Evolutionary conservation across 257 asterid species (phyloP).

Genomic region (Anisodus acutangulus): DNA sequence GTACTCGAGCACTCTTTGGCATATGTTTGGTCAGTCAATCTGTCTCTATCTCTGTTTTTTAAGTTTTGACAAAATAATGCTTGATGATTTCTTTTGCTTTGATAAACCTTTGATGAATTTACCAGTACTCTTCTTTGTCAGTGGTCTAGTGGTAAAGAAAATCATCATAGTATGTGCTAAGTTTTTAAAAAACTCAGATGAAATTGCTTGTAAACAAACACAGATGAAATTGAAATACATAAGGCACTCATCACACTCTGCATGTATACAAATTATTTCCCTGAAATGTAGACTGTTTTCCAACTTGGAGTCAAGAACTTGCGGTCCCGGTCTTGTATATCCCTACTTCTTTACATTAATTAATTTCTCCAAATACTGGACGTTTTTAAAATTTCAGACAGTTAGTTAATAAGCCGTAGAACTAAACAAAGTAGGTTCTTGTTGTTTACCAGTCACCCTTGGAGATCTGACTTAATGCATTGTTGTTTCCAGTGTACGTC

Average conservation of each 20-base stretch:
- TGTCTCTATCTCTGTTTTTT: slow-evolving; percentile 28
- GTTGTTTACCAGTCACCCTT: not conserved
- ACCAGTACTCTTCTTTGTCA: not conserved
- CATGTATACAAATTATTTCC: slow-evolving; percentile 5
- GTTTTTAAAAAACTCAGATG: not conserved
- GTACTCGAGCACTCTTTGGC: slow-evolving; percentile 89
- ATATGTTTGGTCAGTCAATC: slow-evolving; percentile 78
- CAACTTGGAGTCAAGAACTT: not conserved
- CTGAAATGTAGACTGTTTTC: not conserved
- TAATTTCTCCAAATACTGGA: not conserved
- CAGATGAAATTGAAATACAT: not conserved
- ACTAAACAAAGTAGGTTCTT: not conserved
- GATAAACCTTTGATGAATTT: not conserved
- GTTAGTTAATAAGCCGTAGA: not conserved
- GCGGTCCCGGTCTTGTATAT: not conserved
- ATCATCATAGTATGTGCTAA: not conserved
- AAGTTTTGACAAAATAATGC: not conserved
- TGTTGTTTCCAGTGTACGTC: slow-evolving; percentile 62
- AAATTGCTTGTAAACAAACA: not conserved
- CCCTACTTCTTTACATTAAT: not conserved
- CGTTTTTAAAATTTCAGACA: not conserved
- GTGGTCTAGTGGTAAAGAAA: not conserved
- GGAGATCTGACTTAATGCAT: slow-evolving; percentile 32
- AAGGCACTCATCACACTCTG: slow-evolving; percentile 1
- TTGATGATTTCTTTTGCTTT: slow-evolving; percentile 14